phyloP scores from a whole-genome alignment of 768 basidiomycete species.

The Kwoniella newhampshirensis region DNA sequence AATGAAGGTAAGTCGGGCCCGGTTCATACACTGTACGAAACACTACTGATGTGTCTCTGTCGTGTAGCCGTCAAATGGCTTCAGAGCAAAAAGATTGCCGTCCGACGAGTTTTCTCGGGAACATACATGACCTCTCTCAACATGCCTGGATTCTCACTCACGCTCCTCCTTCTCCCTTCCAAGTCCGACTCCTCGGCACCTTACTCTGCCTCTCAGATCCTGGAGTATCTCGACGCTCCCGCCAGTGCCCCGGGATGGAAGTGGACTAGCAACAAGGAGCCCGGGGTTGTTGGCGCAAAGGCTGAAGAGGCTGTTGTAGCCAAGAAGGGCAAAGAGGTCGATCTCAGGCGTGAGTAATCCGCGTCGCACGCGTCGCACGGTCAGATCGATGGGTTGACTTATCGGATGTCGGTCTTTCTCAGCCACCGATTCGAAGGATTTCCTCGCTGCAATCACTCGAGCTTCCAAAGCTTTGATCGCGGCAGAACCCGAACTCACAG shows the following conservation, averaged over 20 bases:
- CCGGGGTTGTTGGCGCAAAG: slow-evolving; percentile 29
- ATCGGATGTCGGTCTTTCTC: neutral
- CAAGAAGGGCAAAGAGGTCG: slow-evolving; percentile 37
- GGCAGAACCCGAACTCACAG: slow-evolving; percentile 85
- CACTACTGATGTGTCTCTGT: no score
- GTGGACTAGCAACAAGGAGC: slow-evolving; percentile 61
- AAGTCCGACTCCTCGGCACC: slow-evolving; percentile 25
- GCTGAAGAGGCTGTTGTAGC: slow-evolving; percentile 20
- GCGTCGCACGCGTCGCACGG: neutral
- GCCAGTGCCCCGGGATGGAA: slow-evolving; percentile 77
- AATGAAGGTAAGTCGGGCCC: slow-evolving; percentile 31
- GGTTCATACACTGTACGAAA: no score
- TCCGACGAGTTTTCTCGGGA: slow-evolving; percentile 69
- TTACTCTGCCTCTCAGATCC: slow-evolving; percentile 48
- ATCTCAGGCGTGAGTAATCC: slow-evolving; percentile 33
- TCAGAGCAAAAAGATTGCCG: slow-evolving; percentile 55
- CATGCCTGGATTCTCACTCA: slow-evolving; percentile 54
- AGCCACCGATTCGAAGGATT: slow-evolving; percentile 35
- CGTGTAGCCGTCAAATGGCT: slow-evolving; percentile 41
- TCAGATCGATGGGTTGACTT: neutral
- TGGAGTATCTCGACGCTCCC: slow-evolving; percentile 53
- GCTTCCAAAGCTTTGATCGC: slow-evolving; percentile 58
- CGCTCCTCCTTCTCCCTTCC: slow-evolving; percentile 64
- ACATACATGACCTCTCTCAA: slow-evolving; percentile 70
- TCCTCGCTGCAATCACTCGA: slow-evolving; percentile 38